Conservation (phyloP, 2,329 filamentous ascomycete species). For the Cercospora sojina region DNA sequence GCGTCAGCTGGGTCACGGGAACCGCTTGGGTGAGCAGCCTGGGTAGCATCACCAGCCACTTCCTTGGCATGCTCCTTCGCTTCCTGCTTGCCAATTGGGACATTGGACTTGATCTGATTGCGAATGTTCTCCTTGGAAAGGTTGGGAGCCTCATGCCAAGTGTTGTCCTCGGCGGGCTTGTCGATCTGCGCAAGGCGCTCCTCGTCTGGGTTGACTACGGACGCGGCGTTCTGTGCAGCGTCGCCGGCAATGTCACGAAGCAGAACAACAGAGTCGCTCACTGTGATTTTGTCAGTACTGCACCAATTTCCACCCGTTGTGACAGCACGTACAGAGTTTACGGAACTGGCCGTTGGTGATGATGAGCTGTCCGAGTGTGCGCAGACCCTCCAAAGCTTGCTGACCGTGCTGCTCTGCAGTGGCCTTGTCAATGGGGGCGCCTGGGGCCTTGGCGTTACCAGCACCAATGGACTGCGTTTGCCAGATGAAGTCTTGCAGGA, state of each 20-base stretch:
- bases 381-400: constrained; percentile 77
- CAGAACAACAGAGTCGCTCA: constrained; percentile 77
- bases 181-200: constrained; percentile 78
- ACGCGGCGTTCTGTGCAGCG: constrained; percentile 75
- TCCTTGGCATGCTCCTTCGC: constrained; percentile 54
- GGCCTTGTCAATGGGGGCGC: constrained; percentile 70
- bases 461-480: constrained; percentile 75
- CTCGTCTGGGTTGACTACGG: constrained; percentile 71
- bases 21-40: constrained; percentile 57
- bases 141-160: constrained; percentile 67
- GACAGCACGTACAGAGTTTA: constrained; percentile 67
- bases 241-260: constrained; percentile 90
- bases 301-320: background rate
- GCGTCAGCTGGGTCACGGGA: constrained; percentile 56
- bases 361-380: constrained; percentile 82
- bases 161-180: constrained; percentile 81
- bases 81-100: constrained; percentile 58
- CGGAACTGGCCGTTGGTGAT: constrained; percentile 96
- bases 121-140: constrained; percentile 67
- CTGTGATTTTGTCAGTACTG: constrained; percentile 36
- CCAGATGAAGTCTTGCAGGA: constrained; percentile 97
- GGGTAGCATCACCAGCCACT: constrained; percentile 57
- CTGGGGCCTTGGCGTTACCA: constrained; percentile 61
- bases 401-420: constrained; percentile 79
- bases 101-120: constrained; percentile 62